These are phyloP conservation scores for Plasmodium chabaudi DNA, from an alignment of 169 alveolate genomes.

Conservation along the genomic window DNA sequence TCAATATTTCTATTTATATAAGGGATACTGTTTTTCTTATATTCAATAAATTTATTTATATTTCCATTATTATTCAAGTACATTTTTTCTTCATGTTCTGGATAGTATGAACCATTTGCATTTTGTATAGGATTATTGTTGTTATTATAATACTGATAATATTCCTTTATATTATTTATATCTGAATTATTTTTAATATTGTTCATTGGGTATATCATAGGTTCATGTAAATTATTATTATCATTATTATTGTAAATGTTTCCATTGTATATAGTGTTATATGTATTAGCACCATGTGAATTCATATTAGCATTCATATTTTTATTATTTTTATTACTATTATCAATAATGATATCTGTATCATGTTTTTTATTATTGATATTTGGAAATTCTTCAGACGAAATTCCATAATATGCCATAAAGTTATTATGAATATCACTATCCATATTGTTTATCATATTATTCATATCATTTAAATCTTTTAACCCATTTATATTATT, in stretches of 20 bases:
- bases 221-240: conserved; percentile 28
- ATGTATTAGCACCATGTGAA: conserved; percentile 2
- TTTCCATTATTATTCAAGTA: conserved; percentile 11
- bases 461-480: conserved; percentile 1
- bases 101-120: conserved; percentile 10
- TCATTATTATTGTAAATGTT: conserved; percentile 10
- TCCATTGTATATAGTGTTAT: not conserved
- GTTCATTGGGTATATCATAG: conserved; percentile 14
- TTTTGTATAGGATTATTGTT: conserved; percentile 9
- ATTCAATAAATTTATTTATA: conserved; percentile 29
- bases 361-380: conserved; percentile 16
- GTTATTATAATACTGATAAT: conserved; percentile 9
- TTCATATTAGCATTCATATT: conserved; percentile 12
- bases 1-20: conserved; percentile 21
- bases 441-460: conserved; percentile 8
- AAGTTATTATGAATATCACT: not conserved
- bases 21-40: conserved; percentile 18
- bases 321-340: conserved; percentile 19
- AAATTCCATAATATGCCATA: not conserved
- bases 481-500: not conserved
- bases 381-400: not conserved
- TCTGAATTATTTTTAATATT: conserved; percentile 21
- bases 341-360: conserved; percentile 1
- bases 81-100: conserved; percentile 48
- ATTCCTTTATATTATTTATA: conserved; percentile 29